Percentiles rank a stretch among this genome's conserved stretches.
Evolutionary conservation across 2,329 filamentous ascomycete species (phyloP).

Genomic region (Botryotinia narcissicola): DNA sequence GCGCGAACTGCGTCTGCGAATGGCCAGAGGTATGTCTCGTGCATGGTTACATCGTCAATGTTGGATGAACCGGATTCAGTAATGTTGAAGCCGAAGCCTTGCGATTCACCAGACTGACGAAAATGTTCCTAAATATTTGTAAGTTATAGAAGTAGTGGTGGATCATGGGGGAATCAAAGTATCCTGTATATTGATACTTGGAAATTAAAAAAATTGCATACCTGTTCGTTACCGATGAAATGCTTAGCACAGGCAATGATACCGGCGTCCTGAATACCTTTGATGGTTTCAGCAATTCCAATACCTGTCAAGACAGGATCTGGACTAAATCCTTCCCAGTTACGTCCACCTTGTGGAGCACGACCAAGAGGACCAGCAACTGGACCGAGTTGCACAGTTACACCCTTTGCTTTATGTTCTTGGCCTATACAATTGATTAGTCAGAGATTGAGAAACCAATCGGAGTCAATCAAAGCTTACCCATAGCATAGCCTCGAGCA

Average conservation of each 20-base stretch:
- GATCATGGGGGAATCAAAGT: neutral
- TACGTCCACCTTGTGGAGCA: conserved; percentile 65
- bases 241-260: conserved; percentile 84
- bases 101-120: conserved; percentile 42
- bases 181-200: neutral
- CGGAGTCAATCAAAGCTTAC: conserved; percentile 25
- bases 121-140: conserved; percentile 52
- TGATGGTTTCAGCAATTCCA: conserved; percentile 68
- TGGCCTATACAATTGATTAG: conserved; percentile 17
- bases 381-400: conserved; percentile 71
- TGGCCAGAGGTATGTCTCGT: conserved; percentile 60
- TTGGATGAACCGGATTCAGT: conserved; percentile 55
- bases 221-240: conserved; percentile 69
- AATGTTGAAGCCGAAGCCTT: conserved; percentile 60
- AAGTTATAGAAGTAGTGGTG: conserved; percentile 43
- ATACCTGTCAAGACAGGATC: conserved; percentile 70
- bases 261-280: conserved; percentile 78
- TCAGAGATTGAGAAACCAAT: neutral
- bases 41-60: conserved; percentile 58
- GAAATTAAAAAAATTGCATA: conserved; percentile 35
- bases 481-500: conserved; percentile 49
- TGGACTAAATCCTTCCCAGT: conserved; percentile 68
- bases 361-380: conserved; percentile 68
- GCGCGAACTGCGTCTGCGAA: conserved; percentile 61
- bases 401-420: conserved; percentile 73